These are phyloP conservation scores for Bolboschoenus planiculmis DNA, from an alignment of 176 grass and related monocot genomes.

Conservation along the genomic window DNA sequence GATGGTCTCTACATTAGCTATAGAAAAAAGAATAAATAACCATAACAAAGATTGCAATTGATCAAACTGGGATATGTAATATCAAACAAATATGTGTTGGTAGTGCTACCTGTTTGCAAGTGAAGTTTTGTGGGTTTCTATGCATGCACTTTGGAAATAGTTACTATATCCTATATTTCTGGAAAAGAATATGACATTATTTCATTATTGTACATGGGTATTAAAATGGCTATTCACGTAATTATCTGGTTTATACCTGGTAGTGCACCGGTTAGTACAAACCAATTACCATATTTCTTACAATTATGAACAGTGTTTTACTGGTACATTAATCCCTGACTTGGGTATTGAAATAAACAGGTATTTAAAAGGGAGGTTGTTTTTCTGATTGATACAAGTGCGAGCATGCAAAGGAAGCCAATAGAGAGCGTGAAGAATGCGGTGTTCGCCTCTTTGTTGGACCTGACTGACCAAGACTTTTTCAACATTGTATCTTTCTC, in stretches of 20 bases:
- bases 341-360: slow-evolving; percentile 33
- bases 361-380: slow-evolving; percentile 67
- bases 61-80: slow-evolving; percentile 5
- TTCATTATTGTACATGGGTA: slow-evolving; percentile 19
- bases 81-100: slow-evolving; percentile 3
- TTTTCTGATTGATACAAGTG: slow-evolving; percentile 85
- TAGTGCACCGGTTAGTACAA: background rate
- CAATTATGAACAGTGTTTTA: background rate
- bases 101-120: slow-evolving; percentile 1
- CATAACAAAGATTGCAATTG: too few species aligned
- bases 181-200: background rate
- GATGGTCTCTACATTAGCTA: background rate
- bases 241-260: background rate
- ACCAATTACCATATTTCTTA: background rate
- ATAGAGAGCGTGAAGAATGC: slow-evolving; percentile 75
- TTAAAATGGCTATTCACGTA: slow-evolving; percentile 19
- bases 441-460: slow-evolving; percentile 48
- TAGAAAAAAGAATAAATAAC: background rate
- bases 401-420: slow-evolving; percentile 90
- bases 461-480: slow-evolving; percentile 54
- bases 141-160: background rate
- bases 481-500: slow-evolving; percentile 91
- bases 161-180: background rate
- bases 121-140: background rate
- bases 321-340: background rate